Percentiles rank a stretch among this genome's conserved stretches.
phyloP scores from a whole-genome alignment of 2,329 filamentous ascomycete genomes.

The Pestalotiopsis fici region DNA sequence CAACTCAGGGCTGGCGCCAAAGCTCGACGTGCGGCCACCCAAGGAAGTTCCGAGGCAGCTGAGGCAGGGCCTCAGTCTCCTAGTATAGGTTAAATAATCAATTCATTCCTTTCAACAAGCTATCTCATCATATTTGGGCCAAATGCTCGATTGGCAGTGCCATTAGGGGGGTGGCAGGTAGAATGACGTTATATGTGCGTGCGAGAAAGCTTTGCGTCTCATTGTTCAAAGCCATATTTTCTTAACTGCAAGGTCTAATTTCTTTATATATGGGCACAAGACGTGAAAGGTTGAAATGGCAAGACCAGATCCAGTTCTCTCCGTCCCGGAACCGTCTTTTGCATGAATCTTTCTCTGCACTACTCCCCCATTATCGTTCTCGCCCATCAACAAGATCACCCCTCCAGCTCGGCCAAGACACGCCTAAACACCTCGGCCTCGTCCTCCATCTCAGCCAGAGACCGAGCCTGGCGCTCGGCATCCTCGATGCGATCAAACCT shows the following conservation, averaged over 20 bases:
- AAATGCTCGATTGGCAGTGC: background rate
- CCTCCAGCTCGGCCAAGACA: constrained; percentile 45
- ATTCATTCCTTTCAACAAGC: background rate
- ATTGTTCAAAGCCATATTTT: too few species aligned
- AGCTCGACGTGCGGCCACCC: constrained; percentile 39
- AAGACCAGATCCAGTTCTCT: too few species aligned
- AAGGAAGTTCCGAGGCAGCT: constrained; percentile 13
- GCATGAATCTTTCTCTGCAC: too few species aligned
- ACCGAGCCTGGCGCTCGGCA: constrained; percentile 65
- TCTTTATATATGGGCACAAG: too few species aligned
- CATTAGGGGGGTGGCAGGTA: too few species aligned
- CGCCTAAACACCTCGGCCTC: constrained; percentile 71
- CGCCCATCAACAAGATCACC: background rate
- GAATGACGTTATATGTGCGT: too few species aligned
- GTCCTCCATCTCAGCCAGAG: constrained; percentile 72
- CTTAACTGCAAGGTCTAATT: too few species aligned
- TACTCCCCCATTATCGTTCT: background rate
- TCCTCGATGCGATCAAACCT: constrained; percentile 73
- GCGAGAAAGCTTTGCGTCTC: too few species aligned
- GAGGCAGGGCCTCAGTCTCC: constrained; percentile 7
- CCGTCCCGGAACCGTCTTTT: too few species aligned
- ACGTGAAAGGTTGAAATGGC: too few species aligned
- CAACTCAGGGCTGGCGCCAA: constrained; percentile 62
- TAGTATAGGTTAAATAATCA: constrained; percentile 2
- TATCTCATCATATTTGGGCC: background rate